These are phyloP conservation scores for Rehmannia glutinosa DNA, from an alignment of 257 asterid genomes.

Conservation along the genomic window DNA sequence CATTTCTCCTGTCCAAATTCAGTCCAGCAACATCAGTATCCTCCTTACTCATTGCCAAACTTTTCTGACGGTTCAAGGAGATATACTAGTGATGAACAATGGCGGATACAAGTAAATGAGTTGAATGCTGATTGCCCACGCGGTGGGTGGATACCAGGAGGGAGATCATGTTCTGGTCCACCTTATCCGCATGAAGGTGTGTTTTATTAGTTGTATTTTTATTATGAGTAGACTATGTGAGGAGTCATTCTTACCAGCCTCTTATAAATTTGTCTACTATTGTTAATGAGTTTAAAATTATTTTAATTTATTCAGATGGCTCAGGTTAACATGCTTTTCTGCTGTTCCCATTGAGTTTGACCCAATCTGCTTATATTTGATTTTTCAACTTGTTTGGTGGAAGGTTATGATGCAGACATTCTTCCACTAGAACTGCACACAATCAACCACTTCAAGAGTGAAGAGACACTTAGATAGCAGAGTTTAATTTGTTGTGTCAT, in stretches of 20 bases:
- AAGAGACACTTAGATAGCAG: background rate
- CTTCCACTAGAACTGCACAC: background rate
- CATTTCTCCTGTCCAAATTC: constrained; percentile 39
- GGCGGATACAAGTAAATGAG: constrained; percentile 35
- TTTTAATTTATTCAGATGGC: background rate
- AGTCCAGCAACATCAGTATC: constrained; percentile 32
- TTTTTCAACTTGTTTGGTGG: background rate
- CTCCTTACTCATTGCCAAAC: constrained; percentile 34
- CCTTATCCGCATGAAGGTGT: constrained; percentile 27
- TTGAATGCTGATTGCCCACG: constrained; percentile 18
- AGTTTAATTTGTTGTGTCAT: background rate
- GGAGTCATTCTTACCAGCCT: background rate
- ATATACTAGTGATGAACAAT: constrained; percentile 30
- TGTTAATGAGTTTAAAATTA: background rate
- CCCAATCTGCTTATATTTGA: background rate
- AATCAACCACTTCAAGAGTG: background rate
- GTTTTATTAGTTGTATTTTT: background rate
- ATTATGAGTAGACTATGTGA: background rate
- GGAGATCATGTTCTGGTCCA: constrained; percentile 33
- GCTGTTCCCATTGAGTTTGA: background rate
- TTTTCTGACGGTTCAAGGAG: constrained; percentile 36
- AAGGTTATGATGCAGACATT: background rate
- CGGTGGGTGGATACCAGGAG: constrained; percentile 38
- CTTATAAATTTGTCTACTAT: background rate
- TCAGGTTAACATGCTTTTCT: background rate